These are phyloP conservation scores for Apiospora hydei DNA, from an alignment of 2,329 filamentous ascomycete genomes.

Conservation along the genomic window DNA sequence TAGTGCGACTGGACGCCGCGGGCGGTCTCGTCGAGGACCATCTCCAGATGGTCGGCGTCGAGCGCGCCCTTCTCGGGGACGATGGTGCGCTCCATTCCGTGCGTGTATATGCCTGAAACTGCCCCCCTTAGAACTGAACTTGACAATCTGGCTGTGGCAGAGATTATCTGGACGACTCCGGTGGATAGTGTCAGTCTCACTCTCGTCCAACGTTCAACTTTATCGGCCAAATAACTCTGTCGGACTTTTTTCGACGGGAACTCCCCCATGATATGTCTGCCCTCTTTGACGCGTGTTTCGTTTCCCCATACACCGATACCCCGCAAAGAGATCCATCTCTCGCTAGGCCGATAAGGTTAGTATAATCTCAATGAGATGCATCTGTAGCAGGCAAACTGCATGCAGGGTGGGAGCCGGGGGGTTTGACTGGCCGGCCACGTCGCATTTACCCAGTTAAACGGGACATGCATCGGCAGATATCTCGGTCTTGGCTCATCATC, in stretches of 20 bases:
- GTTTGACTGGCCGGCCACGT: background rate
- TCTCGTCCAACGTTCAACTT: too few species aligned
- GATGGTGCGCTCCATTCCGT: background rate
- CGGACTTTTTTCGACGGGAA: too few species aligned
- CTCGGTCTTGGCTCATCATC: background rate
- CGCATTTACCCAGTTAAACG: background rate
- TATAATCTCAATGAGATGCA: background rate
- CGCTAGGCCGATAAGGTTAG: background rate
- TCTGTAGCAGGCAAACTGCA: background rate
- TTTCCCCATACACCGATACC: constrained; percentile 2
- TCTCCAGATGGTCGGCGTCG: constrained; percentile 25
- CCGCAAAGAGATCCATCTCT: constrained; percentile 5
- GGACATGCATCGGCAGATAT: background rate
- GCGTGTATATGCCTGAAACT: background rate
- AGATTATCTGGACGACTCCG: background rate
- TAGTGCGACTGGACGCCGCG: constrained; percentile 26
- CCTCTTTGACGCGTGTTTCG: too few species aligned
- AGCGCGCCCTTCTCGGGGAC: background rate
- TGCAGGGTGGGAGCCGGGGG: background rate
- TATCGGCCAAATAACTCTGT: too few species aligned
- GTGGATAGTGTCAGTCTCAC: background rate
- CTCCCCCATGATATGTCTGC: too few species aligned
- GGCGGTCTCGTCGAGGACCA: constrained; percentile 21
- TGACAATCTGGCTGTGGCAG: background rate
- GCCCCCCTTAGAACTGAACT: too few species aligned